phyloP scores from a whole-genome alignment of 1,284 basidiomycete genomes.

The Sparassis latifolia region DNA sequence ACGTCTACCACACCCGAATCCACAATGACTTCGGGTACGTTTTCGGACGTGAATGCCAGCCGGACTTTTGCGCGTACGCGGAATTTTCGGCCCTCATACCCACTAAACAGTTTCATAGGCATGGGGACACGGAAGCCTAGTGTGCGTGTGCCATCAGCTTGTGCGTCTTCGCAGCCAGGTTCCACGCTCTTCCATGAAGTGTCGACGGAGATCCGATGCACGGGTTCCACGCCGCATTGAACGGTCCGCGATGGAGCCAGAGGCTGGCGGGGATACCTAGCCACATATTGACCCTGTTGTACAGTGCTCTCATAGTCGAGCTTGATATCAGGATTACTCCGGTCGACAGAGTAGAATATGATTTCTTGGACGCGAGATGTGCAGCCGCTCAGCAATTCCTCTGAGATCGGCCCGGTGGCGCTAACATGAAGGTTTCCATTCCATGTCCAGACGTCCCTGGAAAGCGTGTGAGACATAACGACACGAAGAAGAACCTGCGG shows the following conservation, averaged over 20 bases:
- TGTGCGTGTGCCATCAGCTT: slow-evolving; percentile 9
- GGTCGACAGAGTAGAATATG: slow-evolving; percentile 9
- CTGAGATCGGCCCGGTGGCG: slow-evolving; percentile 8
- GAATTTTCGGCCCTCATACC: slow-evolving; percentile 11
- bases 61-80: slow-evolving; percentile 9
- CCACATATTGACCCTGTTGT: neutral
- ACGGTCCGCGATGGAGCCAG: neutral
- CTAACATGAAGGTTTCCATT: slow-evolving; percentile 10
- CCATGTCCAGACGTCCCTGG: slow-evolving; percentile 13
- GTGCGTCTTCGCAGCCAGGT: slow-evolving; percentile 4
- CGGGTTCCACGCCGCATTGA: slow-evolving; percentile 1
- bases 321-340: neutral
- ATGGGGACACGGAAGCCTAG: slow-evolving; percentile 17
- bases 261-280: neutral
- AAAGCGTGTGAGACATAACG: neutral
- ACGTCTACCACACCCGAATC: slow-evolving; percentile 1
- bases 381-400: slow-evolving; percentile 8
- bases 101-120: slow-evolving; percentile 11
- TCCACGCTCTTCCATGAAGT: slow-evolving; percentile 6
- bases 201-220: slow-evolving; percentile 11
- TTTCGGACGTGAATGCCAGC: slow-evolving; percentile 6
- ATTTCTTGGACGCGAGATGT: slow-evolving; percentile 10
- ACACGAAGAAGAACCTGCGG: neutral
- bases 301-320: neutral
- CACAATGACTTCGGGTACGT: slow-evolving; percentile 1